Evolutionary conservation across 768 basidiomycete species (phyloP), one percentile per base, ranked within the genome.

Genomic region (Termitomyces sp.): DNA sequence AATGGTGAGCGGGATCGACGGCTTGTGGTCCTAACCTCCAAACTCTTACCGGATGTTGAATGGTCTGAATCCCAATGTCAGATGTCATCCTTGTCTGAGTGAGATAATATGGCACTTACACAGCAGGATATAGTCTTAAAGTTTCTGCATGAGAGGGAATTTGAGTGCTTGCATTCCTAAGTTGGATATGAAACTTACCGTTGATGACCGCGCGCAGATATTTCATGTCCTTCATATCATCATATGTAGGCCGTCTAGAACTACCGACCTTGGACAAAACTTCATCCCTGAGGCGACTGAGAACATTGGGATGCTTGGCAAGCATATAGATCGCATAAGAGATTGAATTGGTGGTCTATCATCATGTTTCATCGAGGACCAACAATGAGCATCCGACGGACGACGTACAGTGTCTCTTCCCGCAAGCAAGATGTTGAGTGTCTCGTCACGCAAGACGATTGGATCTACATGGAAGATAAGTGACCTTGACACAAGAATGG

Each of bases 401-500:
- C 33, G 56, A 57, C 72, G 26, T 53, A 78, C 78, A 3, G 84
- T 86, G 58, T 86, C 85, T 28, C 82, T 73, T 9, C 80, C 82
- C 24, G 83, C 83, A 24, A 85, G 72, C 16, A 82, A 68, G 43
- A 85, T 79, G 60, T 84, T 84, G n/a, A 83, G 63, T 3, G 71
- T 73, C 61, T 78, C 75, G 59, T 83, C 82, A 56, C 75, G 75
- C n/a, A 85, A 66, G 22, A 76, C 63, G 7, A 58, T 56, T 2
- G 54, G 63, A 56, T 78, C 77, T 78, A 51, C 20, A 40, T 8
- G 16, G 16, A 46, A 7, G 32, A 53, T 18, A 13, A 13, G 26
- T 43, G 30, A 48, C 14, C 53, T 53, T 18, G 20, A 20, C 43
- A 48, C 12, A 63, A 44, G 52, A 26, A 44, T 58, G 55, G 40